Percentiles rank a stretch among this genome's conserved stretches.
These are phyloP conservation scores for Nicotiana noctiflora DNA, from an alignment of 257 asterid species.

Conservation along the genomic window DNA sequence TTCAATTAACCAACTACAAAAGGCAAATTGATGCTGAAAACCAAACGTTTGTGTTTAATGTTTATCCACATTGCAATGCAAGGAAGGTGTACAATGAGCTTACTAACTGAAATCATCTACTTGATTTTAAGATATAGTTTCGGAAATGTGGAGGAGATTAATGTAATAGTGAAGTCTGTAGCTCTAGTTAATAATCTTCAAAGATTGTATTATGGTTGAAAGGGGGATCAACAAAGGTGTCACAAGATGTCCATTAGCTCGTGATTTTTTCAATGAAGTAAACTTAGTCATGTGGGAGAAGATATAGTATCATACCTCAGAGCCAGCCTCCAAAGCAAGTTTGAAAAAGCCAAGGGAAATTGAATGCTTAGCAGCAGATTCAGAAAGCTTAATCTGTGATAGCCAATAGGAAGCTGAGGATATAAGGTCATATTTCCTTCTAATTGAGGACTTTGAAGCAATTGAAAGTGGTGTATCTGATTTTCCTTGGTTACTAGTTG, in stretches of 20 bases:
- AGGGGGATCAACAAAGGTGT: not conserved
- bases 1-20: not conserved
- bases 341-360: slow-evolving; percentile 78
- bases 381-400: slow-evolving; percentile 71
- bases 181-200: not conserved
- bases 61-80: not conserved
- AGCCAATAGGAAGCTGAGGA: slow-evolving; percentile 87
- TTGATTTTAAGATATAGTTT: not conserved
- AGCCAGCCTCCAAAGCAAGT: slow-evolving; percentile 82
- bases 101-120: not conserved
- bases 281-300: not conserved
- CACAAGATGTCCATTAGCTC: not conserved
- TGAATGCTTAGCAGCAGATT: slow-evolving; percentile 72
- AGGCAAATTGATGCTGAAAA: not conserved
- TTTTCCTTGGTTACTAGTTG: slow-evolving; percentile 35
- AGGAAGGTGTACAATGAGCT: not conserved
- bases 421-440: slow-evolving; percentile 53
- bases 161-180: not conserved
- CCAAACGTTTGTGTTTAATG: not conserved
- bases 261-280: not conserved
- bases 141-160: not conserved
- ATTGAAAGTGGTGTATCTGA: slow-evolving; percentile 55
- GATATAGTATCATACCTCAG: slow-evolving; percentile 48
- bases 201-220: not conserved
- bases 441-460: slow-evolving; percentile 41